Base-by-base conservation (phyloP, 116 monocot genomes). In the Dioscorea cayenensis region DNA sequence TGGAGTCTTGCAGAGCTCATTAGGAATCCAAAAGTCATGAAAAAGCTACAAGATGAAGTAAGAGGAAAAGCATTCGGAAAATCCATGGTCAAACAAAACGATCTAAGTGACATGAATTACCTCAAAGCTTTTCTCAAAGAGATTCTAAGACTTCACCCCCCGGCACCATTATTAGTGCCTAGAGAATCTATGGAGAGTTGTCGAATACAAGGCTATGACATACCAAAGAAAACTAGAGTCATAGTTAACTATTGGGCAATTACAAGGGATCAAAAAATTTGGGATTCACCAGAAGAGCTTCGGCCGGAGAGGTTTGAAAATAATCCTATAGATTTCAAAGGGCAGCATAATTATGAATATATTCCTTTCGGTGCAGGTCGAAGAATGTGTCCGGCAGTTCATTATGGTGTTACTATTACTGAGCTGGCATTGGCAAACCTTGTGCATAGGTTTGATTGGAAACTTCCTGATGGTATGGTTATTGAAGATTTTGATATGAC, bases 221-320 rank as follows among this genome's bases (percentile, higher is more conserved):
- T 72, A 61, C 72, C 72, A 4, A 28, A n/a, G 5, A 6, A 60
- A 13, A 72, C 62, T 20, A 61, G 72, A 62, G 60, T 62, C 14
- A 37, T 62, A 21, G 14, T 72, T 60, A 72, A 72, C 36, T 37
- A 20, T 13, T 72, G 62, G 62, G 61, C 72, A 2, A 72, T 72
- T 3, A 1, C 20, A 4, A 61, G 60, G 61, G 78, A 78, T 66
- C 72, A 66, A 0, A 22, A 21, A 2, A 4, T 22, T 37, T 78
- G 78, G 72, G 4, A 58, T 8, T 19, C 64, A 0, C 66, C 78
- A 0, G 66, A 78, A 43, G 28, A 68, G 48, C 68, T 75, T 61
- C 23, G 21, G 3, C 65, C 65, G 16, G 75, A 75, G 66, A 75
- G 75, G 60, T 75, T 75, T 61, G 36, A 60, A 6, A 32, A 35